Base-by-base conservation (phyloP, 179 eudicot species). In the Silene noctiflora region DNA sequence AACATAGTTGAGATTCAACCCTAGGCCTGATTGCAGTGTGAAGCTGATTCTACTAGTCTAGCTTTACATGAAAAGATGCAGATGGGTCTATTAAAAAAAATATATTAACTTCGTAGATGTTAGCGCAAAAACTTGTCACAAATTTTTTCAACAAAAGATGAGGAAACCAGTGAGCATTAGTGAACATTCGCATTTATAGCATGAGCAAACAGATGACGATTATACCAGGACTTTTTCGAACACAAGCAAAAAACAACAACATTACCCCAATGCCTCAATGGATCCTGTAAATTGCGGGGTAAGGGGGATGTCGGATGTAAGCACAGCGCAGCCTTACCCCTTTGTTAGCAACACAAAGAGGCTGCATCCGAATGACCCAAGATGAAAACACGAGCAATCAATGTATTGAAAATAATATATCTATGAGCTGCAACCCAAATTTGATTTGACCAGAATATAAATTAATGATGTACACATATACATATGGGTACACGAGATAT, bases 401-500 rank as follows among this genome's bases (percentile, higher is more conserved):
- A 67, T 33, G 48, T 13, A 17, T 3, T 12, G 68, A 62, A 62
- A 62, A 62, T 11, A 62, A 12, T 1, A 25, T 20, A 12, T 63
- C n/a, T 27, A 6, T 25, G 39, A 53, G 55, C 35, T 63, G 67
- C 44, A 25, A 11, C 17, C 42, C 21, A 27, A 69, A 51, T 24
- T 22, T 70, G 42, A 51, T 24, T 42, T 14, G 46, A n/a, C 24
- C 13, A 22, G 67, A 73, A 27, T 35, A 72, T 25, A 13, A 62
- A 71, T 35, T 48, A 24, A 67, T 9, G 7, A 77, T 64, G 73
- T 20, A 56, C 69, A 61, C 12, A 39, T 53, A 53, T 33, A 75
- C 8, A 69, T 67, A 56, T n/a, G 73, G 79, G 24, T 44, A 76
- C 73, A n/a, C 17, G 55, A 75, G 79, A 69, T 46, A 72, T 76